These are phyloP conservation scores for Nemania bipapillata DNA, from an alignment of 2,329 filamentous ascomycete genomes.

Conservation along the genomic window DNA sequence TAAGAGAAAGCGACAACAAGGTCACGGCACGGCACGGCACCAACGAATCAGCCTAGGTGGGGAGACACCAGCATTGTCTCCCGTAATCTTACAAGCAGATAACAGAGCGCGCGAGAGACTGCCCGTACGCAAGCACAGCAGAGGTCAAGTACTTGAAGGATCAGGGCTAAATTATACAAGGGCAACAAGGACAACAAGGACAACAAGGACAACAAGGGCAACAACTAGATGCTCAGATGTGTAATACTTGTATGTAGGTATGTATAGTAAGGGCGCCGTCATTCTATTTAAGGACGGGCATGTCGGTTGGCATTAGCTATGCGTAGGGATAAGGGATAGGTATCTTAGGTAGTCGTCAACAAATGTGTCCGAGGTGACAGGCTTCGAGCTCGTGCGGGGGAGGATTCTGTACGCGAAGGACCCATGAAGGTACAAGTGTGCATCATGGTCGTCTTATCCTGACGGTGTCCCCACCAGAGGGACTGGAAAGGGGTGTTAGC, in stretches of 20 bases:
- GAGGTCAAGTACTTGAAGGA: constrained; percentile 10
- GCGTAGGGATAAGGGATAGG: constrained; percentile 18
- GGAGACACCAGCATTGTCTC: constrained; percentile 19
- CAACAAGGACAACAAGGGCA: not conserved
- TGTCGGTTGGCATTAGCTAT: constrained; percentile 5
- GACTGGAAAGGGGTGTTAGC: not conserved
- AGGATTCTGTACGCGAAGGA: constrained; percentile 1
- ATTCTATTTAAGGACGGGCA: constrained; percentile 15
- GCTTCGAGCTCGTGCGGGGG: constrained; percentile 20
- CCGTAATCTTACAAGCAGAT: constrained; percentile 8
- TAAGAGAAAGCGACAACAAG: constrained; percentile 9
- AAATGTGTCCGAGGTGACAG: constrained; percentile 1
- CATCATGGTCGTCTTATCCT: constrained; percentile 15
- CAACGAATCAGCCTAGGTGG: constrained; percentile 11
- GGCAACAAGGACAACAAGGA: not conserved
- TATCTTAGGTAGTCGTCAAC: not conserved
- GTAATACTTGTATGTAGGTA: no score
- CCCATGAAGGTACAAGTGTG: constrained; percentile 8
- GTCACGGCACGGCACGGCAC: constrained; percentile 9
- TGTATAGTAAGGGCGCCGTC: constrained; percentile 4
- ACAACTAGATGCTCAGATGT: not conserved
- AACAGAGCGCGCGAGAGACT: not conserved
- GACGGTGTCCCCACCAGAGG: constrained; percentile 15
- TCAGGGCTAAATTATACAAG: not conserved
- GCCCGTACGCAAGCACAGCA: no score